Percentiles rank a stretch among this genome's conserved stretches.
Conservation (phyloP, 345 rosid genomes). For the Capsella bursapastoris region DNA sequence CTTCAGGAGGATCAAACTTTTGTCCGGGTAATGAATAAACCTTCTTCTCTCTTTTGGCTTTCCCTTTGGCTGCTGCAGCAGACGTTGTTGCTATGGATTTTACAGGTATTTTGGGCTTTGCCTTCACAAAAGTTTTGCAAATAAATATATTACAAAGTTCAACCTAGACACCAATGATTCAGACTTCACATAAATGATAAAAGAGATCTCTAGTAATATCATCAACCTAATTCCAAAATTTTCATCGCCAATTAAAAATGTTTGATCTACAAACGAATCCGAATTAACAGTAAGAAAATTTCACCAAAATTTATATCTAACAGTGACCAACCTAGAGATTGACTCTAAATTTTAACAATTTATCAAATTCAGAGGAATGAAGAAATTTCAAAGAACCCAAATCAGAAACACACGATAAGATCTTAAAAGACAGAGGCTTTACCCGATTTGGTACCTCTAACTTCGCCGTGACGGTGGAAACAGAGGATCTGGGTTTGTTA, state of each 20-base stretch:
- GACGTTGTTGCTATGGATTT: slow-evolving; percentile 50
- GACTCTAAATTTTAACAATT: not conserved
- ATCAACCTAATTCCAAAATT: not conserved
- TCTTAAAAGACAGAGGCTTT: slow-evolving; percentile 3
- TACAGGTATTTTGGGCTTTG: slow-evolving; percentile 53
- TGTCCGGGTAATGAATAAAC: slow-evolving; percentile 86
- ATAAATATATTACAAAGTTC: slow-evolving; percentile 34
- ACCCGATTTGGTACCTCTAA: slow-evolving; percentile 55
- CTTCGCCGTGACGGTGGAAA: slow-evolving; percentile 49
- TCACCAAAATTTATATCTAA: not conserved
- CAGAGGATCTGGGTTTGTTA: slow-evolving; percentile 52
- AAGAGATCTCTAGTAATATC: not conserved
- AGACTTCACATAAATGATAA: not conserved
- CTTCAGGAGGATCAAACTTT: slow-evolving; percentile 86
- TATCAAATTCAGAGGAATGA: not conserved
- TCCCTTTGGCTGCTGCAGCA: slow-evolving; percentile 54
- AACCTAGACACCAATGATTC: slow-evolving; percentile 18
- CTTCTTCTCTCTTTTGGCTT: slow-evolving; percentile 90
- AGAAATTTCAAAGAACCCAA: slow-evolving; percentile 7
- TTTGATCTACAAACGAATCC: slow-evolving; percentile 23
- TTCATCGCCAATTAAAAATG: not conserved
- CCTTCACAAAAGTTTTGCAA: slow-evolving; percentile 52
- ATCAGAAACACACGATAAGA: not conserved
- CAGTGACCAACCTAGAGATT: not conserved
- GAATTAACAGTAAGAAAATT: not conserved